Conservation (phyloP, 768 basidiomycete species). For the Harrya chromipes region DNA sequence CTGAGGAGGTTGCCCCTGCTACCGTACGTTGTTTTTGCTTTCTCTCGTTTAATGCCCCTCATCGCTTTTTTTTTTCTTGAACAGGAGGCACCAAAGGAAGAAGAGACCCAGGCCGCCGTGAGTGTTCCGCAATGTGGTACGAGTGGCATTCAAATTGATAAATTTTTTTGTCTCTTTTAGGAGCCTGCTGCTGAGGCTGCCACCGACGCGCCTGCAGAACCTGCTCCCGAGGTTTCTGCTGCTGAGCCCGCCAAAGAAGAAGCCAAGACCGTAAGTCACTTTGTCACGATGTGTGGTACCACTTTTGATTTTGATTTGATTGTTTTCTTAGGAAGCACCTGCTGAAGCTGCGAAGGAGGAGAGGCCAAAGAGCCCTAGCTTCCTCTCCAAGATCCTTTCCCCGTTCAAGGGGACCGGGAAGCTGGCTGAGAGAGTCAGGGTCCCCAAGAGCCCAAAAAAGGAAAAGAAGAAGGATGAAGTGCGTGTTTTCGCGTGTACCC, state of each 20-base stretch:
- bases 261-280: slow-evolving; percentile 36
- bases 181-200: slow-evolving; percentile 35
- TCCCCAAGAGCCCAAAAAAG: slow-evolving; percentile 77
- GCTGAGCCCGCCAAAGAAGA: slow-evolving; percentile 42
- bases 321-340: slow-evolving; percentile 37
- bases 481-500: slow-evolving; percentile 7
- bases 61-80: not conserved
- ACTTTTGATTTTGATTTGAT: slow-evolving; percentile 18
- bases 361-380: slow-evolving; percentile 73
- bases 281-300: slow-evolving; percentile 26
- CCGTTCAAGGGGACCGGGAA: slow-evolving; percentile 61
- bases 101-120: slow-evolving; percentile 40
- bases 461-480: slow-evolving; percentile 80
- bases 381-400: slow-evolving; percentile 76
- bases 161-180: slow-evolving; percentile 20
- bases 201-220: slow-evolving; percentile 20
- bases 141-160: not conserved
- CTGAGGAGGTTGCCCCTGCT: slow-evolving; percentile 34
- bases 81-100: slow-evolving; percentile 43
- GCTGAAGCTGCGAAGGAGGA: slow-evolving; percentile 62
- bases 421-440: slow-evolving; percentile 52
- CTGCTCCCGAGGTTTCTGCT: slow-evolving; percentile 30
- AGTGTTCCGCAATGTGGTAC: not conserved
- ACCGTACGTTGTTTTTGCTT: slow-evolving; percentile 28
- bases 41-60: not conserved